Evolutionary conservation across 805 yeast genomes (phyloP).

Genomic region (Grigorovia jiainica): DNA sequence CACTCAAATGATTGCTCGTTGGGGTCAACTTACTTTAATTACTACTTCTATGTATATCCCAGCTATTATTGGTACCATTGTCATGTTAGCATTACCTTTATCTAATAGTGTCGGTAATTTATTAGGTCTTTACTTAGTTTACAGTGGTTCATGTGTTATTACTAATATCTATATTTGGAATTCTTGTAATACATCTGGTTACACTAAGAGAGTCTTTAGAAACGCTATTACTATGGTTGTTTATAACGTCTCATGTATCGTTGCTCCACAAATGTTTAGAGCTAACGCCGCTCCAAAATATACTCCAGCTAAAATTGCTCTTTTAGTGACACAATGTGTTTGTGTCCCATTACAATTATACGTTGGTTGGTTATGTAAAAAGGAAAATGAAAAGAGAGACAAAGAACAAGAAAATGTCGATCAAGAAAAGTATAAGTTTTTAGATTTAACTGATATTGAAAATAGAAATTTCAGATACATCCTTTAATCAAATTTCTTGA

Average conservation of each 20-base stretch:
- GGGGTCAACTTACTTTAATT: constrained; percentile 30
- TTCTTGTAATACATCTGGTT: constrained; percentile 53
- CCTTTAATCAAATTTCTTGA: constrained; percentile 24
- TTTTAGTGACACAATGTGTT: constrained; percentile 41
- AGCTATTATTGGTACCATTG: constrained; percentile 42
- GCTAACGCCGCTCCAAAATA: constrained; percentile 43
- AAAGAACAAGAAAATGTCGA: constrained; percentile 26
- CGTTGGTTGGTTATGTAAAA: constrained; percentile 35
- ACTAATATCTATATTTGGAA: constrained; percentile 55
- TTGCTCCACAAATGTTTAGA: constrained; percentile 58
- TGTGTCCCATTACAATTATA: constrained; percentile 36
- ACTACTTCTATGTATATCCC: constrained; percentile 34
- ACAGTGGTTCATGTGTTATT: constrained; percentile 49
- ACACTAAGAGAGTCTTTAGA: constrained; percentile 46
- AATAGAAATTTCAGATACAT: constrained; percentile 50
- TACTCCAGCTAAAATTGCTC: constrained; percentile 47
- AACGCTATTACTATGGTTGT: constrained; percentile 48
- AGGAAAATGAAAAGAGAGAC: constrained; percentile 46
- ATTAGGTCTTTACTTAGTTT: constrained; percentile 39
- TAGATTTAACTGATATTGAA: constrained; percentile 52
- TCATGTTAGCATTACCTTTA: constrained; percentile 31
- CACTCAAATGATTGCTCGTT: constrained; percentile 30
- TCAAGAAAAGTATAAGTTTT: constrained; percentile 35
- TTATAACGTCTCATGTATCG: constrained; percentile 49
- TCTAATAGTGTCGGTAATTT: constrained; percentile 37